These are phyloP conservation scores for Isoetes taiwanensis DNA, from an alignment of 75 land plant species.

Conservation along the genomic window DNA sequence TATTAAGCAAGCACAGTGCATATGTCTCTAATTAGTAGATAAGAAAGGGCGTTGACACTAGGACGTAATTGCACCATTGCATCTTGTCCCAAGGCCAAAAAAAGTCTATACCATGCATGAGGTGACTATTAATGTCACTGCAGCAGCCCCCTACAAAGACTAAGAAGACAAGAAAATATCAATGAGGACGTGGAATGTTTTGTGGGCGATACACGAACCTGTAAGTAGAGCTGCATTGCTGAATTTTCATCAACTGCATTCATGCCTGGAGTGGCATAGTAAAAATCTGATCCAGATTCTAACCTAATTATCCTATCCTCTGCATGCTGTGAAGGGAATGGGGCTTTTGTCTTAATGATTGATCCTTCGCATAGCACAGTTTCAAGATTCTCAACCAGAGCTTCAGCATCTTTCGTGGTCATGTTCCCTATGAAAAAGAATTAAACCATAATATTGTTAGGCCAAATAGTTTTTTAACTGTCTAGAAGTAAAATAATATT, in stretches of 20 bases:
- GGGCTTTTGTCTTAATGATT: constrained; percentile 34
- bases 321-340: constrained; percentile 62
- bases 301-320: constrained; percentile 75
- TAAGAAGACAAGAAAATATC: neutral
- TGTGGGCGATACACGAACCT: too few relatives aligned
- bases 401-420: constrained; percentile 61
- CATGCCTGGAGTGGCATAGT: constrained; percentile 44
- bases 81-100: too few relatives aligned
- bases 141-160: neutral
- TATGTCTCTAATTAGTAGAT: too few relatives aligned
- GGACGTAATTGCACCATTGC: too few relatives aligned
- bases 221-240: constrained; percentile 70
- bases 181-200: neutral
- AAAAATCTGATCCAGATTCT: constrained; percentile 32
- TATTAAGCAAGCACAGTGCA: too few relatives aligned
- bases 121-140: too few relatives aligned
- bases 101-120: too few relatives aligned
- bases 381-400: constrained; percentile 56
- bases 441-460: too few relatives aligned
- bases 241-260: constrained; percentile 79
- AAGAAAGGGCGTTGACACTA: too few relatives aligned
- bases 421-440: constrained; percentile 68
- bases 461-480: too few relatives aligned
- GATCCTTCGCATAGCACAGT: constrained; percentile 36
- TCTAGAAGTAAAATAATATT: too few relatives aligned